Conservation (phyloP, 2,329 filamentous ascomycete genomes). For the Exophiala lecanii-corni region DNA sequence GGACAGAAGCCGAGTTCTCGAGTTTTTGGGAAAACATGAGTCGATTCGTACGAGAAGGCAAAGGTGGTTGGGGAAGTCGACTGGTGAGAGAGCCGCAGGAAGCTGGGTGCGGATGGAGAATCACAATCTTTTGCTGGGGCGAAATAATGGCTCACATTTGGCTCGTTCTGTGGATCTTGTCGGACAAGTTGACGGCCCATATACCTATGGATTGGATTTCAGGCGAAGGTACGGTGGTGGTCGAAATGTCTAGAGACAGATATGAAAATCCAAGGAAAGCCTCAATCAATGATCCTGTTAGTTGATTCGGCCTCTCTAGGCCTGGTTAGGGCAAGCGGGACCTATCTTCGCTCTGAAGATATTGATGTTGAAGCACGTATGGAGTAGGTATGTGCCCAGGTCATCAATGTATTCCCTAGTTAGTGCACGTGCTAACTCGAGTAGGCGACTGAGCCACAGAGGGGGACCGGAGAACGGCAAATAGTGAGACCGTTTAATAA, state of each 20-base stretch:
- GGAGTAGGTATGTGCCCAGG: no score
- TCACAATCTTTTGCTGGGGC: slow-evolving; percentile 76
- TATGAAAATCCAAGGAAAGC: no score
- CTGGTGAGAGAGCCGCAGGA: slow-evolving; percentile 32
- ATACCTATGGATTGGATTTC: slow-evolving; percentile 20
- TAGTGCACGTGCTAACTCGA: no score
- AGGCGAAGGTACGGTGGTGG: slow-evolving; percentile 12
- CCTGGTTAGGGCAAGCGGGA: no score
- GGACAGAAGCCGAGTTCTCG: slow-evolving; percentile 34
- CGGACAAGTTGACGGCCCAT: slow-evolving; percentile 14
- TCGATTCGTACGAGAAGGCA: slow-evolving; percentile 36
- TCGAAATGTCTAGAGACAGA: slow-evolving; percentile 20
- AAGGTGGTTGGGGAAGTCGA: slow-evolving; percentile 45
- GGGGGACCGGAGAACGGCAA: no score
- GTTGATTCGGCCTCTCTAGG: no score
- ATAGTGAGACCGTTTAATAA: no score
- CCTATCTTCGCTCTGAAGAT: no score
- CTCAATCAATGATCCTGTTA: no score
- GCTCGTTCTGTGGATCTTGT: slow-evolving; percentile 54
- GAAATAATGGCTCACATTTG: slow-evolving; percentile 68
- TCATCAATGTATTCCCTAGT: no score
- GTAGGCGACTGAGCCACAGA: no score
- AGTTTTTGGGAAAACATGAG: slow-evolving; percentile 41
- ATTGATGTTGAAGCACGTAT: no score
- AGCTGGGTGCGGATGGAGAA: slow-evolving; percentile 20